Base-by-base conservation (phyloP, 2,329 filamentous ascomycete genomes). In the Fusarium sp. region DNA sequence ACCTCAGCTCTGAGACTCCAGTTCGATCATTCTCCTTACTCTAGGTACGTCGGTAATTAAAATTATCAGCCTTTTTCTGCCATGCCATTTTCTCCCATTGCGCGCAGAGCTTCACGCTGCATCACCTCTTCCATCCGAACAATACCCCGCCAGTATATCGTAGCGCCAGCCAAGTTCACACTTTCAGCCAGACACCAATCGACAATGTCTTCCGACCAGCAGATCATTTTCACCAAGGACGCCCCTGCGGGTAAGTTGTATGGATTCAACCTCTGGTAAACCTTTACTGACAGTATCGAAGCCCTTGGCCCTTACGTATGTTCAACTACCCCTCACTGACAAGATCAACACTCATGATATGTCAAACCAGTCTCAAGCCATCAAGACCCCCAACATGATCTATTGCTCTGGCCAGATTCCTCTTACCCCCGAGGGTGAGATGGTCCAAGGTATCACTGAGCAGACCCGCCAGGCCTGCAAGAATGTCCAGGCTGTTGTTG, bases 401-500 rank as follows among this genome's bases (percentile, higher is more conserved):
- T 92, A 91, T 85, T 90, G 88, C 85, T 92, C 90, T 18, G 90
- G 90, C 64, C 89, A 94, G 83, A 95, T 97, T 80, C 94, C 94
- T 68, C 84, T 88, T 72, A 89, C 88, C 72, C 83, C 87, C 66
- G 82, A 87, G 62, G 89, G 89, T 72, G 86, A 85, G 78, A 83
- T 91, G 58, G 77, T 90, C 52, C 84, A 88, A 80, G 90, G 89
- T 77, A 91, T 92, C 75, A 86, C 86, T 79, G 85, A 95, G 77
- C 89, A 90, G 85, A 91, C 90, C 34, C 84, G 84, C 59, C 85
- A 87, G 75, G 90, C 88, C 83, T 87, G 94, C 82, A 86, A 93
- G 84, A 97, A 97, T 84, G 89, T 98, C 80, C 89, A 92, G 82
- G 93, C 93, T 48, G 94, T 98, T 65, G 90, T 98, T 58, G 89